These are phyloP conservation scores for Quercus agrifolia DNA, from an alignment of 306 rosid genomes.

Conservation along the genomic window DNA sequence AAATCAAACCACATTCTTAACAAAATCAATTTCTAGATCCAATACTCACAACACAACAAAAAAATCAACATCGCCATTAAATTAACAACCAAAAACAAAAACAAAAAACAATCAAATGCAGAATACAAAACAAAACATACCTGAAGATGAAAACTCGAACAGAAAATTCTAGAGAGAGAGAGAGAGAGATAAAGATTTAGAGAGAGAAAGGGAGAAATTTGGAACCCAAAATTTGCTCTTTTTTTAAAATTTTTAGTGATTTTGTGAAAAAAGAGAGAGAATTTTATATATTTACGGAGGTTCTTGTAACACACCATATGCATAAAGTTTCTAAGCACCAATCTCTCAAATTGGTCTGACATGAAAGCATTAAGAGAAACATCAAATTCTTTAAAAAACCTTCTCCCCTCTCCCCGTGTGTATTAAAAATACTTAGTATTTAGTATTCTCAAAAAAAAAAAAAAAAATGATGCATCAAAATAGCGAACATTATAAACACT, in stretches of 20 bases:
- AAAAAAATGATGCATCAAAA: too few relatives aligned
- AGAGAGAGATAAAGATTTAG: background rate
- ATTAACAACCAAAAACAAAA: background rate
- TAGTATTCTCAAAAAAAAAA: too few relatives aligned
- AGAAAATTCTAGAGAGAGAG: background rate
- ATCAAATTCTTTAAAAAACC: too few relatives aligned
- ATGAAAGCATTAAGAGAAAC: too few relatives aligned
- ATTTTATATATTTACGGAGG: too few relatives aligned
- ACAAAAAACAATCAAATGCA: slow-evolving; percentile 8
- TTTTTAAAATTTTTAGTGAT: background rate
- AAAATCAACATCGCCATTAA: background rate
- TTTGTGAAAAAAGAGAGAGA: background rate
- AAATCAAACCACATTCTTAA: background rate
- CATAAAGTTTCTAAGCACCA: too few relatives aligned
- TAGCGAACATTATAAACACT: too few relatives aligned
- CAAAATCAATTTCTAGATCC: slow-evolving; percentile 37
- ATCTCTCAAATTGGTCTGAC: too few relatives aligned
- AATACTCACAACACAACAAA: slow-evolving; percentile 5
- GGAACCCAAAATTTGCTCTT: background rate
- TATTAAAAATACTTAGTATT: too few relatives aligned
- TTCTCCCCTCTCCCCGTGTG: too few relatives aligned
- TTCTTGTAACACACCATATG: too few relatives aligned
- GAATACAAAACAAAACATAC: slow-evolving; percentile 21
- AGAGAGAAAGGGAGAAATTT: background rate
- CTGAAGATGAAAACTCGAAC: slow-evolving; percentile 18